Evolutionary conservation across 2,329 filamentous ascomycete genomes (phyloP).

Genomic region (Aspergillus piperis): DNA sequence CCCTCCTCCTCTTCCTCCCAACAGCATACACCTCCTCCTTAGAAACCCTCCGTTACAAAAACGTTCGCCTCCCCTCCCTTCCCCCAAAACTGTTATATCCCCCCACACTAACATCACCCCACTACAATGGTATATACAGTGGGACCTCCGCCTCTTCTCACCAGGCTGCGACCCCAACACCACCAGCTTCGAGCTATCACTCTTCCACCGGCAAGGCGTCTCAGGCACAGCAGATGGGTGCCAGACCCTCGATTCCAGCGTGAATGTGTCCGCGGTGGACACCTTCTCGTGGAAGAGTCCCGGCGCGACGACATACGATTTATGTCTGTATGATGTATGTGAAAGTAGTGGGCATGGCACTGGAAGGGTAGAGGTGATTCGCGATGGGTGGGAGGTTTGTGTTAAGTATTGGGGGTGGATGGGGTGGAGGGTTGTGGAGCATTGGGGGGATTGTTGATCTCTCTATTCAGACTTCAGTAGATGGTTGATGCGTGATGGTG

Average conservation of each 20-base stretch:
- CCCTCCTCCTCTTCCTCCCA: background rate
- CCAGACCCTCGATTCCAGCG: background rate
- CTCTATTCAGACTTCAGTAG: too few relatives aligned
- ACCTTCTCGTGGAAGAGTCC: slow-evolving; percentile 32
- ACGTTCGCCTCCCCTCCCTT: slow-evolving; percentile 16
- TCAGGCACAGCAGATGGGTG: background rate
- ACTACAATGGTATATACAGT: slow-evolving; percentile 19
- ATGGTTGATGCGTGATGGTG: too few relatives aligned
- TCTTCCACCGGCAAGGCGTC: slow-evolving; percentile 24
- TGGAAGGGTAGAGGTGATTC: slow-evolving; percentile 17
- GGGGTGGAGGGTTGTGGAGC: slow-evolving; percentile 24
- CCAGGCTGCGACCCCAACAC: slow-evolving; percentile 29
- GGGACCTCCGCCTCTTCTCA: slow-evolving; percentile 35
- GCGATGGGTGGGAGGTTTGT: slow-evolving; percentile 29
- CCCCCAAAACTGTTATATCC: background rate
- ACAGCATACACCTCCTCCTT: background rate
- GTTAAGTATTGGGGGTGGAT: slow-evolving; percentile 25
- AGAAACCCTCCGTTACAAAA: slow-evolving; percentile 20
- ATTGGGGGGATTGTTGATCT: slow-evolving; percentile 1
- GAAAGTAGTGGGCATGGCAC: slow-evolving; percentile 1
- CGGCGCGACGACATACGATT: slow-evolving; percentile 14
- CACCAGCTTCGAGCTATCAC: slow-evolving; percentile 20
- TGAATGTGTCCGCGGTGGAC: slow-evolving; percentile 18
- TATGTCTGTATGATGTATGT: slow-evolving; percentile 25
- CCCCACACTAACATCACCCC: background rate